phyloP scores from a whole-genome alignment of 129 eudicot genomes.

The Flaveria sonorensis region DNA sequence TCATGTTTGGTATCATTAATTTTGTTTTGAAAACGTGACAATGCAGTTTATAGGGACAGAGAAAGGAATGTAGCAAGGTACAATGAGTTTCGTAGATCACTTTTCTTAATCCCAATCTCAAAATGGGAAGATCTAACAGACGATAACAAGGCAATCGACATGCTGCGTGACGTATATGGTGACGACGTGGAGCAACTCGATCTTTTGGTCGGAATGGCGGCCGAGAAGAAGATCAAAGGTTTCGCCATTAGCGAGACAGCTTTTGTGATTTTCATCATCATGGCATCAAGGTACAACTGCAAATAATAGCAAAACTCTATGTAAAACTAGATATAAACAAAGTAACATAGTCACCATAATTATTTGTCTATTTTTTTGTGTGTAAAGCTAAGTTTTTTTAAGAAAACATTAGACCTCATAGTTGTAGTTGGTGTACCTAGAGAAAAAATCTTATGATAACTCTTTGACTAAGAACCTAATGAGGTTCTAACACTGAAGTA shows the following conservation, averaged over 20 bases:
- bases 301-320: not conserved
- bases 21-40: not conserved
- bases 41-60: constrained; percentile 66
- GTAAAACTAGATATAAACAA: not conserved
- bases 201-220: constrained; percentile 53
- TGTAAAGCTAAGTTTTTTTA: too few species aligned
- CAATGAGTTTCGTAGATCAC: constrained; percentile 56
- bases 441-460: too few species aligned
- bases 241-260: constrained; percentile 74
- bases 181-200: constrained; percentile 59
- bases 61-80: constrained; percentile 71
- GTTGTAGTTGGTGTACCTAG: too few species aligned
- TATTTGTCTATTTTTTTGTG: too few species aligned
- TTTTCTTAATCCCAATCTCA: constrained; percentile 56
- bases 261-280: constrained; percentile 54
- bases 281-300: constrained; percentile 56
- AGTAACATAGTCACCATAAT: not conserved
- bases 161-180: constrained; percentile 54
- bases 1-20: not conserved
- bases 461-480: too few species aligned
- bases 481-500: too few species aligned
- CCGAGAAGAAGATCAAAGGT: constrained; percentile 68
- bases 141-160: constrained; percentile 44
- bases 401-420: too few species aligned
- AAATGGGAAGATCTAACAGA: constrained; percentile 69